A percentile compares a stretch with the other conserved stretches of the same genome.
These are phyloP conservation scores for Thielaviopsis musarum DNA, from an alignment of 2,329 filamentous ascomycete species.

Conservation along the genomic window DNA sequence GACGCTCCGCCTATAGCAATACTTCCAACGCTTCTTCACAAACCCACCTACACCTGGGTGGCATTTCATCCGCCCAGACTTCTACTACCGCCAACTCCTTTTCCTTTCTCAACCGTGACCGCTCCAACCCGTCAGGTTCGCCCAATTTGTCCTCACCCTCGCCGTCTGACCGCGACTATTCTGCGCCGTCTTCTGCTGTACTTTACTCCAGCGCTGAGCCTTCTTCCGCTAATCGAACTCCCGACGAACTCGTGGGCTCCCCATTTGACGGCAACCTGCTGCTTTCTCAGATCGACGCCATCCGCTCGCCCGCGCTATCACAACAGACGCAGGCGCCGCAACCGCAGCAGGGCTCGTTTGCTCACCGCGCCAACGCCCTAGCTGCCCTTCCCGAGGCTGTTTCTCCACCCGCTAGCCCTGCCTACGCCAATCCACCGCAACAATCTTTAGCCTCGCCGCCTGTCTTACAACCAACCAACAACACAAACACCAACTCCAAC, in stretches of 20 bases:
- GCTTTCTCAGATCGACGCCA: constrained; percentile 7
- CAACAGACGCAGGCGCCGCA: background rate
- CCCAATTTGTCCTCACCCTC: constrained; percentile 7
- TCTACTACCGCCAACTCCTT: constrained; percentile 15
- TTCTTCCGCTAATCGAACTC: constrained; percentile 1
- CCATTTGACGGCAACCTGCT: constrained; percentile 7
- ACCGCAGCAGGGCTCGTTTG: constrained; percentile 7
- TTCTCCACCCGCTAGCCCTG: constrained; percentile 8
- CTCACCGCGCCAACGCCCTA: constrained; percentile 10
- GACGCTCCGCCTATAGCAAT: constrained; percentile 12
- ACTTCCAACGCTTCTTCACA: constrained; percentile 23
- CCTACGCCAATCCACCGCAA: background rate
- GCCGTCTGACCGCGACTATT: constrained; percentile 10
- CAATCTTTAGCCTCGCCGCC: background rate
- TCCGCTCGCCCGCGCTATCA: background rate
- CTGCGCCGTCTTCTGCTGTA: constrained; percentile 8
- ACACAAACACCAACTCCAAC: constrained; percentile 25
- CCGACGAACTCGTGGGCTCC: constrained; percentile 7
- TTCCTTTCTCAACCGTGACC: constrained; percentile 12
- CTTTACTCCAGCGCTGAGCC: constrained; percentile 4
- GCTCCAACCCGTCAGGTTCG: background rate
- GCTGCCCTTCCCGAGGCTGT: constrained; percentile 10
- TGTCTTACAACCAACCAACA: constrained; percentile 2
- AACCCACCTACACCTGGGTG: constrained; percentile 14
- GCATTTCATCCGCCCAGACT: constrained; percentile 17